Conservation (phyloP, 106 monocot genomes). For the Amphibolis antarctica region DNA sequence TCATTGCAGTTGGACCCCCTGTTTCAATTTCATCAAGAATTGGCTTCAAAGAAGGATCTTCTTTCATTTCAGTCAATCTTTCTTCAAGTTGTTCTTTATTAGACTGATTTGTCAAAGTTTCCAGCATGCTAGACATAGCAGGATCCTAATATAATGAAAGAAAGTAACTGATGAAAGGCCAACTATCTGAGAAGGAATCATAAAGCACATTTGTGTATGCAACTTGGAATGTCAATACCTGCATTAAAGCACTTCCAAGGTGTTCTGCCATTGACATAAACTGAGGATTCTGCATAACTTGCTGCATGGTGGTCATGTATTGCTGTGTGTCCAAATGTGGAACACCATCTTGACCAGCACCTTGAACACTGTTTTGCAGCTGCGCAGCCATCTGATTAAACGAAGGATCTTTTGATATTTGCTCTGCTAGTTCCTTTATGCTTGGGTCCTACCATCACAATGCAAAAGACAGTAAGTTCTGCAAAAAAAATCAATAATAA, state of each 20-base stretch:
- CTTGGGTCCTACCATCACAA: slow-evolving; percentile 52
- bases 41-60: slow-evolving; percentile 80
- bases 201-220: not conserved
- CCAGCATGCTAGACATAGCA: slow-evolving; percentile 68
- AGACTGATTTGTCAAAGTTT: slow-evolving; percentile 60
- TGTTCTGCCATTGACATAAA: slow-evolving; percentile 85
- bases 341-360: slow-evolving; percentile 28
- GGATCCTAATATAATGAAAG: slow-evolving; percentile 52
- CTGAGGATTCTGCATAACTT: slow-evolving; percentile 90
- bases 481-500: not conserved
- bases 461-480: not conserved
- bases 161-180: not conserved
- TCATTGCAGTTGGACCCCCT: slow-evolving; percentile 90
- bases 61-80: slow-evolving; percentile 60
- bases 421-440: slow-evolving; percentile 77
- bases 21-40: slow-evolving; percentile 92
- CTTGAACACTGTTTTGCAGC: slow-evolving; percentile 63
- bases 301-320: slow-evolving; percentile 78
- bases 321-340: slow-evolving; percentile 65
- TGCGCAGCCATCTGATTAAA: slow-evolving; percentile 92
- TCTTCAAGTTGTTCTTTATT: slow-evolving; percentile 69
- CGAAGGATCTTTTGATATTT: slow-evolving; percentile 77
- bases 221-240: slow-evolving; percentile 31
- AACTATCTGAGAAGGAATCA: not conserved
- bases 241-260: slow-evolving; percentile 81